Evolutionary conservation across 164 flowering plant genomes (phyloP), one percentile per base, ranked within the genome.

Genomic region (Sextonia rubra): DNA sequence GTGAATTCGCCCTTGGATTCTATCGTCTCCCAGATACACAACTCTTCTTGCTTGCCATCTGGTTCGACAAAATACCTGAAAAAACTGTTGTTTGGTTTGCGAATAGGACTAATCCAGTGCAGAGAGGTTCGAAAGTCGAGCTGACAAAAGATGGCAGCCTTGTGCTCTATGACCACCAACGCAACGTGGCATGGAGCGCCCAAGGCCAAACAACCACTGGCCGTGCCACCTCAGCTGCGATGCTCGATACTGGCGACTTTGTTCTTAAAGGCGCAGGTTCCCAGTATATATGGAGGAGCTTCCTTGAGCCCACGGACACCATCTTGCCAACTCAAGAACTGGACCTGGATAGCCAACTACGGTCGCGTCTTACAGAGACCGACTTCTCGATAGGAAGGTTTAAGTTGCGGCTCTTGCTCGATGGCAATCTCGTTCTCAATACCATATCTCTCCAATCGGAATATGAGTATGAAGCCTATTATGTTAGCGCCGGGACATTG

Each of bases 71-170:
- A 64, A 78, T 82, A 47, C 80, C 78, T 1, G 80, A 78, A 20
- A 79, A 64, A 30, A 81, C 83, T 12, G 66, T 84, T 9, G 76
- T 84, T 29, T 84, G 85, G 87, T 80, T 80, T 1, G 82, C 85
- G 30, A 60, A 71, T 20, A 44, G 67, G 23, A 27, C 64, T 17
- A 58, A 74, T 4, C 71, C 66, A 3, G 79, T 71, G 23, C 78
- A 37, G 22, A 30, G 25, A 32, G 85, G 84, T 37, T 84, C 87
- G 3, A 81, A 6, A 48, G 60, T 82, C 26, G 49, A 73, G 56
- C 74, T 79, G 3, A 81, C 80, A 11, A 30, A 12, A 4, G 22
- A 67, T 60, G 79, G 78, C 1, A 70, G 62, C 37, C 63, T 84
- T 0, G 48, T 70, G 1, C 82, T 84, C 32, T 71, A 1, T 56